Evolutionary conservation across 2,329 filamentous ascomycete species (phyloP), one percentile per base, ranked within the genome.

Genomic region (Aspergillus aculeatinus): DNA sequence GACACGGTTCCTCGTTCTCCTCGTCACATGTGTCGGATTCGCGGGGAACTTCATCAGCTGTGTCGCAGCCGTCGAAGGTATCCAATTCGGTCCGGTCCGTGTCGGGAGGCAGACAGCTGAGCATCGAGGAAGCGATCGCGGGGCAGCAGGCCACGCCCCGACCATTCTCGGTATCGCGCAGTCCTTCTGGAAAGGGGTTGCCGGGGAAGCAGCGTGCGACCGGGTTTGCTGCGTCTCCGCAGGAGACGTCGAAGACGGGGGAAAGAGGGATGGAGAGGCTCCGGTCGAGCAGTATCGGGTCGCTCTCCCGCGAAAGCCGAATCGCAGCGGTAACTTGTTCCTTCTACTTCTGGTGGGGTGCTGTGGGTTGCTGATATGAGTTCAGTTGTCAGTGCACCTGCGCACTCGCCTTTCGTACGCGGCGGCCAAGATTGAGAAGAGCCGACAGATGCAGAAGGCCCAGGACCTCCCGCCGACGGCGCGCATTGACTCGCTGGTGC

Each of bases 401-500:
- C 89, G 89, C 72, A 88, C 92, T 54, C 89, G 92, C 68, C 83
- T 98, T 29, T 91, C 92, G 6, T 97, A 97, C 75, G 94, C 94
- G 65, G 95, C 96, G 85, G 85, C 96, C 72, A 97, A 96, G 76
- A 90, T 97, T 47, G 91, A 92, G 72, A 88, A 96, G 71, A 92
- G 91, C 60, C 95, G 92, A 89, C 90, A 96, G 76, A 84, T 88
- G 53, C 71, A 67, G 25, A 87, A 89, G 64, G 87, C 87, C 19
- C 86, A 95, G 60, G 87, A 89, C 58, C 90, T 94, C 75, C 85
- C 94, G 31, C 91, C 94, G 76, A 86, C 85, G 79, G 82, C 59
- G 83, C 86, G 29, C 83, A 85, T 58, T 68, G 86, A 64, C 78
- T 85, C 67, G 76, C 81, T 60, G 78, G 81, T 54, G 77, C 81